Conservation (phyloP, 73 alveolate genomes). For the Paramecium octaurelia region DNA sequence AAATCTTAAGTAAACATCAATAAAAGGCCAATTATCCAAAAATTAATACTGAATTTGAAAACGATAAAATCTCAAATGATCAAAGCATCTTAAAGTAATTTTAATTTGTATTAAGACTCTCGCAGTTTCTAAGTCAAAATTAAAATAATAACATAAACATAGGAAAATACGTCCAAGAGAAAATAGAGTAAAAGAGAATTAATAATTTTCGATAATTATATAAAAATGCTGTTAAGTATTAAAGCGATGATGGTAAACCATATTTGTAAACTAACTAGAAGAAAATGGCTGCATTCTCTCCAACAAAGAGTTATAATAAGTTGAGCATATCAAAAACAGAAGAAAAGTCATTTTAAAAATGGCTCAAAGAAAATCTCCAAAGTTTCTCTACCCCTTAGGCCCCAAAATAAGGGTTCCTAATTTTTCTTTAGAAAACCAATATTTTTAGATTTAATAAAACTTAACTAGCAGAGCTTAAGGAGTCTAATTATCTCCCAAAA, state of each 20-base stretch:
- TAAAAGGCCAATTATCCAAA: not conserved
- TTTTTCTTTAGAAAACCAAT: not conserved
- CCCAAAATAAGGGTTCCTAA: not conserved
- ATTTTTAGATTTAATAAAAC: not conserved
- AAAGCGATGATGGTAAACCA: not conserved
- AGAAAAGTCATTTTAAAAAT: not conserved
- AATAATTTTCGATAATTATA: not conserved
- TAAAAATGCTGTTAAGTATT: not conserved
- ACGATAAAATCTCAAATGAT: not conserved
- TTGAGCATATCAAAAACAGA: not conserved
- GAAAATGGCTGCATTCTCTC: not conserved
- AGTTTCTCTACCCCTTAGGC: not conserved
- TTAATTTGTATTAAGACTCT: not conserved
- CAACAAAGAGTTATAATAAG: not conserved
- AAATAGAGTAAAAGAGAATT: not conserved
- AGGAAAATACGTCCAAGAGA: not conserved
- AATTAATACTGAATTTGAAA: not conserved
- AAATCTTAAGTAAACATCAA: not conserved
- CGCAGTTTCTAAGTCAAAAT: not conserved
- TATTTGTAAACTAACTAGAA: not conserved
- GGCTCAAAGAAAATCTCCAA: constrained; percentile 12
- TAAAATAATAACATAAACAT: not conserved
- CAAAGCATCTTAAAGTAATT: not conserved
- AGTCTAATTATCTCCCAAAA: not conserved
- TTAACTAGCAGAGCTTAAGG: not conserved